These are phyloP conservation scores for Tanacetum coccineum DNA, from an alignment of 129 eudicot species.

Conservation along the genomic window DNA sequence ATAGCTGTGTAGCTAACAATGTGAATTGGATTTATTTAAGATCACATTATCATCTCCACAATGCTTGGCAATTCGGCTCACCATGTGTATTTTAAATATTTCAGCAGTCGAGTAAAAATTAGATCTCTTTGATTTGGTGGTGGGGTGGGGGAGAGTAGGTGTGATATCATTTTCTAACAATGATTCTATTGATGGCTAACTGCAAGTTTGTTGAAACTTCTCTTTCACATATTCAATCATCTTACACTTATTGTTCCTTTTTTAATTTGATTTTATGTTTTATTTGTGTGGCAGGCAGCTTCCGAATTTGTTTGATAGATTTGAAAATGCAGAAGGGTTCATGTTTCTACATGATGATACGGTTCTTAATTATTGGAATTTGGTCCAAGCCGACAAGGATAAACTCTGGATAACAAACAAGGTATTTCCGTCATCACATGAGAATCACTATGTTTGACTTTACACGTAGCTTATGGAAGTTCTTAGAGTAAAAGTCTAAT, in stretches of 20 bases:
- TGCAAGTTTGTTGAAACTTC: conserved; percentile 17
- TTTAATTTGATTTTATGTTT: not conserved
- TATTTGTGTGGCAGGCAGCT: conserved; percentile 54
- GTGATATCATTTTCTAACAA: conserved; percentile 15
- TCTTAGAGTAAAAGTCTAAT: conserved; percentile 1
- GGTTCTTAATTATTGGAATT: conserved; percentile 86
- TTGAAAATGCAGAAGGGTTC: conserved; percentile 81
- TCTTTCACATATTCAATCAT: conserved; percentile 16
- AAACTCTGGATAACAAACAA: conserved; percentile 91
- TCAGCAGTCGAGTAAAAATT: not conserved
- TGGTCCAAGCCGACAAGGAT: conserved; percentile 74
- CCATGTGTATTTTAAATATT: not conserved
- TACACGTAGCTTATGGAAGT: conserved; percentile 1
- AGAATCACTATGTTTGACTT: conserved; percentile 14
- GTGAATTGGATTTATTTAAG: too few relatives aligned
- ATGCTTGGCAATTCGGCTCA: not conserved
- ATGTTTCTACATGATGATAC: conserved; percentile 73
- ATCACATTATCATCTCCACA: too few relatives aligned
- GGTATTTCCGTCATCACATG: conserved; percentile 25
- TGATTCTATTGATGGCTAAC: conserved; percentile 15
- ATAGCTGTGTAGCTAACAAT: too few relatives aligned
- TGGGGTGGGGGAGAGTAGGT: not conserved
- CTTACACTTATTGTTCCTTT: not conserved
- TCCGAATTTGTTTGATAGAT: conserved; percentile 60
- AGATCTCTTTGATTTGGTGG: not conserved